phyloP scores from a whole-genome alignment of 2,329 filamentous ascomycete genomes.

The Metarhizium robertsii region DNA sequence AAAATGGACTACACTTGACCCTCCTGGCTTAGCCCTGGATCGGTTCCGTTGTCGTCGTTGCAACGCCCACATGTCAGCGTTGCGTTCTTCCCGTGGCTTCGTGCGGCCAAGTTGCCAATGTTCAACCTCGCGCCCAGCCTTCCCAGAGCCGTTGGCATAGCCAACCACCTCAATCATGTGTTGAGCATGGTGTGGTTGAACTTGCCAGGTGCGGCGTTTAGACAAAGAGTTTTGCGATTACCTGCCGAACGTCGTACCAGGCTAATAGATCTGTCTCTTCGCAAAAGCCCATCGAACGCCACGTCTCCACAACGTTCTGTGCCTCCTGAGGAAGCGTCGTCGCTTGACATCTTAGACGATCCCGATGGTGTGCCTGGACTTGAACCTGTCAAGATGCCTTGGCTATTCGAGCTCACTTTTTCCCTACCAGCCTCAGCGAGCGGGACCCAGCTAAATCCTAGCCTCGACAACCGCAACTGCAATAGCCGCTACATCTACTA shows the following conservation, averaged over 20 bases:
- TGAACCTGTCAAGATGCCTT: background rate
- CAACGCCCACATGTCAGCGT: background rate
- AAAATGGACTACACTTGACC: background rate
- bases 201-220: background rate
- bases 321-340: background rate
- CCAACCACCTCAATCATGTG: background rate
- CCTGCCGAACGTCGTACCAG: background rate
- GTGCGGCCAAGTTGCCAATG: background rate
- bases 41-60: background rate
- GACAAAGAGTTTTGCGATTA: background rate
- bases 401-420: background rate
- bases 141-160: background rate
- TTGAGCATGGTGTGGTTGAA: background rate
- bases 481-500: background rate
- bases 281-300: background rate
- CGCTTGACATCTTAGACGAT: background rate
- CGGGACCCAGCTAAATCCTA: background rate
- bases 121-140: background rate
- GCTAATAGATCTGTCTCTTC: background rate
- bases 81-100: background rate
- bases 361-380: background rate
- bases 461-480: background rate
- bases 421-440: background rate
- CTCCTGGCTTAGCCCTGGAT: background rate
- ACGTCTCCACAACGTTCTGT: background rate